Conservation (phyloP, 345 rosid genomes). For the Firmiana major region DNA sequence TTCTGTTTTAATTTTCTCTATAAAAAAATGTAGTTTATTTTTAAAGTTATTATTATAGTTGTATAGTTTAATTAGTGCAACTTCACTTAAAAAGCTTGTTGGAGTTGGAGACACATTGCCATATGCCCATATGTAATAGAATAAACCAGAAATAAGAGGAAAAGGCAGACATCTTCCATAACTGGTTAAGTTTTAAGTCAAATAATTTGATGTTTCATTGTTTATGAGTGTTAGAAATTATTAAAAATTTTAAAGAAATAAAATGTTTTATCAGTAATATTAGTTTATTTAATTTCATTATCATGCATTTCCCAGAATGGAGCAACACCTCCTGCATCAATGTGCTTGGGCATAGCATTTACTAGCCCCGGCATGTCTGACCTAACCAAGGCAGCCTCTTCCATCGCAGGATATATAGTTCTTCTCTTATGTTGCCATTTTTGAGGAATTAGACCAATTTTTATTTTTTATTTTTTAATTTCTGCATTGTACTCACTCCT, state of each 20-base stretch:
- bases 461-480: background rate
- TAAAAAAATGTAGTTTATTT: background rate
- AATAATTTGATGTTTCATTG: too few species aligned
- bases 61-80: background rate
- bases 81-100: background rate
- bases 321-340: background rate
- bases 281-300: background rate
- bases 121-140: too few species aligned
- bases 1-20: background rate
- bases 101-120: background rate
- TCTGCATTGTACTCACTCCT: too few species aligned
- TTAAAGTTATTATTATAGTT: background rate
- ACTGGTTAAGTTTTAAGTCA: background rate
- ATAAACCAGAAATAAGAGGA: too few species aligned
- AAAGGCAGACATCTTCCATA: too few species aligned
- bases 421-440: background rate
- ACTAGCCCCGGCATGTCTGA: conserved; percentile 13
- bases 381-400: conserved; percentile 13
- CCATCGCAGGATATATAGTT: conserved; percentile 8
- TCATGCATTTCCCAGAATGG: background rate
- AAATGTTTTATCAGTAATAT: background rate
- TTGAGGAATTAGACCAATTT: background rate
- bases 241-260: background rate
- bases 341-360: conserved; percentile 1
- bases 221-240: background rate